phyloP scores from a whole-genome alignment of 805 yeast genomes.

The Babjeviella inositovora region DNA sequence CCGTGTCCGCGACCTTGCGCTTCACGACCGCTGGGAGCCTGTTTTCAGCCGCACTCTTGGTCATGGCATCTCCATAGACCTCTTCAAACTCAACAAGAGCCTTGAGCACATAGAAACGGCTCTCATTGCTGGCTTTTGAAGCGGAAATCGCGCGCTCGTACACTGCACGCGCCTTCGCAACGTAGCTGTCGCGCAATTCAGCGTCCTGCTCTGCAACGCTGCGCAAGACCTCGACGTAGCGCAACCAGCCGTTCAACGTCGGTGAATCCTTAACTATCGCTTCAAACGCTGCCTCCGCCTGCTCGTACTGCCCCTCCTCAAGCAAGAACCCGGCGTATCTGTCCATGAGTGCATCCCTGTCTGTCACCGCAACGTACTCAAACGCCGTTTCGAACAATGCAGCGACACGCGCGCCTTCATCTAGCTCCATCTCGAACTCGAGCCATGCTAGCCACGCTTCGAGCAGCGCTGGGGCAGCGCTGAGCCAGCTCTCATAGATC shows the following conservation, averaged over 20 bases:
- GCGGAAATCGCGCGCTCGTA: constrained; percentile 39
- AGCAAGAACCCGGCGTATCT: constrained; percentile 12
- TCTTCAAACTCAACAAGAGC: constrained; percentile 52
- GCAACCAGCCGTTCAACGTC: too few species aligned
- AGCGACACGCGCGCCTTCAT: constrained; percentile 54
- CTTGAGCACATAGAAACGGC: constrained; percentile 36
- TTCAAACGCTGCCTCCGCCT: constrained; percentile 29
- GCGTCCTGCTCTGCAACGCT: too few species aligned
- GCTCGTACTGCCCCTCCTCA: constrained; percentile 22
- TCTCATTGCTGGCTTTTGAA: constrained; percentile 13
- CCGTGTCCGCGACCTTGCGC: constrained; percentile 12
- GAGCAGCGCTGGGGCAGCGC: constrained; percentile 19
- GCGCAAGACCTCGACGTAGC: too few species aligned
- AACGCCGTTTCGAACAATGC: constrained; percentile 43
- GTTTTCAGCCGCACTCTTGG: constrained; percentile 15
- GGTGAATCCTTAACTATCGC: constrained; percentile 34
- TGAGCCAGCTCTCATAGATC: constrained; percentile 54
- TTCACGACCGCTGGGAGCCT: constrained; percentile 40
- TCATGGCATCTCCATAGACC: constrained; percentile 33
- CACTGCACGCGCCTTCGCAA: constrained; percentile 31
- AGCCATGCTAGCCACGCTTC: constrained; percentile 51
- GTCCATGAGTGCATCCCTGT: constrained; percentile 5
- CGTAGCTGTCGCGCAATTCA: too few species aligned
- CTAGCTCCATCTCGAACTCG: constrained; percentile 46
- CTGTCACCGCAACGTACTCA: constrained; percentile 8